These are phyloP conservation scores for Chalaropsis ovoidea DNA, from an alignment of 2,329 filamentous ascomycete genomes.

Conservation along the genomic window DNA sequence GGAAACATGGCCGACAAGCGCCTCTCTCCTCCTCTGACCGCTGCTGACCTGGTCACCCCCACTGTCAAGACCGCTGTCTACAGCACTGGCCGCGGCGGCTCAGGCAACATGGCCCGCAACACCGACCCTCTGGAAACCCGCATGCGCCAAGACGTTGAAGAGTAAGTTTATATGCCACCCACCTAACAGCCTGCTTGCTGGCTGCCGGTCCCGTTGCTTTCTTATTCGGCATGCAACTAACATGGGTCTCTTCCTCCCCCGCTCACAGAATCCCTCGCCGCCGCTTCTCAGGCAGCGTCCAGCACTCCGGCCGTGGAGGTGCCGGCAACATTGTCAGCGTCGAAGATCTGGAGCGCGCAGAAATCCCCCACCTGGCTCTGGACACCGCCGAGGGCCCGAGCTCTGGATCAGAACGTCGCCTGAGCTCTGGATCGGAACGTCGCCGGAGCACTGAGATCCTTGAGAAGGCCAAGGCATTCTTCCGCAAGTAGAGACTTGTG, in stretches of 20 bases:
- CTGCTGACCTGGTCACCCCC: constrained; percentile 66
- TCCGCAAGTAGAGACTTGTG: constrained; percentile 23
- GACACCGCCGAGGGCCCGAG: constrained; percentile 26
- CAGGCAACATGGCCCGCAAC: constrained; percentile 73
- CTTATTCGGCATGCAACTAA: constrained; percentile 21
- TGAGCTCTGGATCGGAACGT: constrained; percentile 29
- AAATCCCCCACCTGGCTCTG: constrained; percentile 31
- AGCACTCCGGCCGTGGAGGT: constrained; percentile 63
- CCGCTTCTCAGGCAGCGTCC: constrained; percentile 43
- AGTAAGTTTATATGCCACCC: constrained; percentile 38
- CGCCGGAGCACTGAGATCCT: constrained; percentile 34
- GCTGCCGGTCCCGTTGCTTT: too few species aligned
- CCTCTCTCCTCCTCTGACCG: constrained; percentile 42
- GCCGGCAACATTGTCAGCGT: constrained; percentile 57
- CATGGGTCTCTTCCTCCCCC: constrained; percentile 2
- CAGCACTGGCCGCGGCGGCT: constrained; percentile 81
- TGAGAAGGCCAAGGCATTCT: constrained; percentile 21
- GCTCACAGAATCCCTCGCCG: constrained; percentile 43
- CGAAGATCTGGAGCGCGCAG: constrained; percentile 31
- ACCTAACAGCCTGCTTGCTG: not conserved
- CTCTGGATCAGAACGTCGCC: constrained; percentile 24
- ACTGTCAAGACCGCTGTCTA: constrained; percentile 73
- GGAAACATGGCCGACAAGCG: constrained; percentile 54
- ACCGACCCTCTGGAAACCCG: constrained; percentile 65
- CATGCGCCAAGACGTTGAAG: constrained; percentile 70